Evolutionary conservation across 2,329 filamentous ascomycete genomes (phyloP).

Genomic region (Alternaria triticimaculans): DNA sequence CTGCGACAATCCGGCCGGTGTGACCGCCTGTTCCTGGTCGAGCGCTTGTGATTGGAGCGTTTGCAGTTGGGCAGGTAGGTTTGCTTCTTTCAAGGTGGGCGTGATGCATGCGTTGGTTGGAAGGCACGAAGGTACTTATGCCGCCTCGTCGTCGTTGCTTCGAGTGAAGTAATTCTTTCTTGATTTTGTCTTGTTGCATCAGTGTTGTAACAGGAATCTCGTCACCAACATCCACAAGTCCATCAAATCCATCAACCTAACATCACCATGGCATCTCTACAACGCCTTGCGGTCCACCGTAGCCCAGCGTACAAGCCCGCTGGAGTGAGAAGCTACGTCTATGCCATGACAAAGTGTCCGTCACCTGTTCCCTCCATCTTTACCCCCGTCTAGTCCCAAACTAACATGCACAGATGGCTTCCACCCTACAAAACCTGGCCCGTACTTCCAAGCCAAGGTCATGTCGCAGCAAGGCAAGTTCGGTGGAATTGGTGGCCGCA

Average conservation of each 20-base stretch:
- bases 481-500: slow-evolving; percentile 26
- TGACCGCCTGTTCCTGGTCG: background rate
- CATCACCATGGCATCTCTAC: slow-evolving; percentile 20
- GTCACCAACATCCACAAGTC: background rate
- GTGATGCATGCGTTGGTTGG: slow-evolving; percentile 2
- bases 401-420: slow-evolving; percentile 25
- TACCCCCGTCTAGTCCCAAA: background rate
- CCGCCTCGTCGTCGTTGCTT: background rate
- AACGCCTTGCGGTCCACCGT: slow-evolving; percentile 24
- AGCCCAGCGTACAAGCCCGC: slow-evolving; percentile 26
- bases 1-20: background rate
- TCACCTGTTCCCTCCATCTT: background rate
- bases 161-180: background rate
- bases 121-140: background rate
- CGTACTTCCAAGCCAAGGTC: slow-evolving; percentile 31
- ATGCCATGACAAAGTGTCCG: slow-evolving; percentile 28
- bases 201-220: background rate
- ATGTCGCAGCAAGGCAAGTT: slow-evolving; percentile 30
- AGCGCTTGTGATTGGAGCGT: background rate
- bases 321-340: slow-evolving; percentile 23
- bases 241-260: background rate
- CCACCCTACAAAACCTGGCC: slow-evolving; percentile 33
- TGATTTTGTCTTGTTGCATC: background rate
- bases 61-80: background rate
- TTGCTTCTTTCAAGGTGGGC: background rate